Base-by-base conservation (phyloP, 192 early-diverging fungal species). In the Coemansia sp. region DNA sequence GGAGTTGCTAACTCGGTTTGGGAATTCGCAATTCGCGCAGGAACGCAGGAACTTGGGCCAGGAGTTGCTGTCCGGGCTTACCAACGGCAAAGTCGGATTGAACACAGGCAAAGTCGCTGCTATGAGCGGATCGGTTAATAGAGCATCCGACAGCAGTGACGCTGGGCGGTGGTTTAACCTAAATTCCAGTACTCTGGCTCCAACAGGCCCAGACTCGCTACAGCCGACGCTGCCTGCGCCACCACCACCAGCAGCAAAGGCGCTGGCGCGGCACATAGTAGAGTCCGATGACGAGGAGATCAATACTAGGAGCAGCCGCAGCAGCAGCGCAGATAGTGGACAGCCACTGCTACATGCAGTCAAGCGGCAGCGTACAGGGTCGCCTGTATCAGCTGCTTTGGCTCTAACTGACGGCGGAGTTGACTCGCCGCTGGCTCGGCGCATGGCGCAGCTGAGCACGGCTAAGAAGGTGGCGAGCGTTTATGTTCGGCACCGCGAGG, bases 401-500 rank as follows among this genome's bases (percentile, higher is more conserved):
- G 10, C 33, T 17, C 4, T 10, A 8, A 4, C 40, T 16, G 21
- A 30, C 2, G 42, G 39, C 9, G n/a, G n/a, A 14, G 32, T 42
- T 11, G n/a, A 16, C 8, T 17, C 26, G n/a, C 38, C 33, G 14
- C n/a, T 42, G n/a, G n/a, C 6, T 40, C 49, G 19, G 6, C 26
- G 26, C 35, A 28, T 58, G n/a, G 23, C 28, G n/a, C 35, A 19
- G 30, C 33, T 28, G 19, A 8, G 26, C 37, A 30, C 33, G n/a
- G 21, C 32, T 16, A 9, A 46, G 47, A 0, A 3, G 21, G 10
- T 14, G 3, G 49, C 58, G 6, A 19, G 46, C 32, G 66, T 76
- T 16, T 68, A 52, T 42, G 67, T 76, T 14, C 44, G 71, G 30
- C 75, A 76, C n/a, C 10, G 17, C 26, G 60, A 53, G 49, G 71